Evolutionary conservation across 352 stramenopile species (phyloP).

Genomic region (Phytophthora kernoviae): DNA sequence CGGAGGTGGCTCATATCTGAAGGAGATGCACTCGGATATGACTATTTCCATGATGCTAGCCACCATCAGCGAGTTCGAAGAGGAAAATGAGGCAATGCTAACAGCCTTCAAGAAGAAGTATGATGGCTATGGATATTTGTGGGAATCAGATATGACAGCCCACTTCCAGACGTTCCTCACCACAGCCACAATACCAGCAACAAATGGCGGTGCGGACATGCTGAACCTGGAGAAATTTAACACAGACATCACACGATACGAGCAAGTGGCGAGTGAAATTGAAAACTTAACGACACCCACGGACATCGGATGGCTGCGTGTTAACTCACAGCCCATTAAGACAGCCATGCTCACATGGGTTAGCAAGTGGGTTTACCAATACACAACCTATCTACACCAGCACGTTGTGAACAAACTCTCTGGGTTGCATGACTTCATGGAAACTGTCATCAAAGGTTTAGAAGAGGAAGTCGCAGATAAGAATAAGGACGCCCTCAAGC

Average conservation of each 20-base stretch:
- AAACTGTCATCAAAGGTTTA: slow-evolving; percentile 89
- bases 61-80: slow-evolving; percentile 92
- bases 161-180: slow-evolving; percentile 94
- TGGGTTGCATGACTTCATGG: slow-evolving; percentile 94
- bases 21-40: slow-evolving; percentile 97
- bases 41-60: slow-evolving; percentile 94
- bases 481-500: slow-evolving; percentile 96
- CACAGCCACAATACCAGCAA: slow-evolving; percentile 59
- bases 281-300: slow-evolving; percentile 87
- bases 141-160: slow-evolving; percentile 93
- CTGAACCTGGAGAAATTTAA: slow-evolving; percentile 96
- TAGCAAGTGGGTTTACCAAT: slow-evolving; percentile 96
- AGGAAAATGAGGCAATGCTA: slow-evolving; percentile 93
- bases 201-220: slow-evolving; percentile 83
- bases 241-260: slow-evolving; percentile 95
- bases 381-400: slow-evolving; percentile 93
- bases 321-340: slow-evolving; percentile 98
- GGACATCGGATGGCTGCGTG: slow-evolving; percentile 97
- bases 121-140: slow-evolving; percentile 96
- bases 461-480: slow-evolving; percentile 91
- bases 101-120: slow-evolving; percentile 94
- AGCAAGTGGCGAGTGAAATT: slow-evolving; percentile 93
- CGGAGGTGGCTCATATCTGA: slow-evolving; percentile 95
- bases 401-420: slow-evolving; percentile 91
- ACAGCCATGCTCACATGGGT: slow-evolving; percentile 95